Conservation (phyloP, 2,329 filamentous ascomycete species). For the Tolypocladium ovalisporum region DNA sequence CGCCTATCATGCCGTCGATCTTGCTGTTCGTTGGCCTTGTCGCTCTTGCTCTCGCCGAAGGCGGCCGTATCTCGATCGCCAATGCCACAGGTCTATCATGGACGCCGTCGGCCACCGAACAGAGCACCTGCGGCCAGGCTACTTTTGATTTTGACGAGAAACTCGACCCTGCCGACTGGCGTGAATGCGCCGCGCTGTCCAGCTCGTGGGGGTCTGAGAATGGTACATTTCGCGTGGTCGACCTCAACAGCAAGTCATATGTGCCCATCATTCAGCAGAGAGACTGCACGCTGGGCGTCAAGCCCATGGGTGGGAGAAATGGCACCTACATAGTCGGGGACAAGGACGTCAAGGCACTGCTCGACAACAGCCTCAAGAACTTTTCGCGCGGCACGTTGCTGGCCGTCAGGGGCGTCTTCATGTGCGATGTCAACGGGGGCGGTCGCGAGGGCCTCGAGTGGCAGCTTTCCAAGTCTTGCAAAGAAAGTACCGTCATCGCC, state of each 20-base stretch:
- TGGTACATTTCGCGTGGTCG: constrained; percentile 17
- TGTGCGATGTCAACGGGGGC: constrained; percentile 7
- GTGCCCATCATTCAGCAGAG: constrained; percentile 13
- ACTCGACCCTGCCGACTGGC: constrained; percentile 16
- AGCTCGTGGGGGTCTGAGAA: constrained; percentile 17
- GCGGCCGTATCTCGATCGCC: constrained; percentile 1
- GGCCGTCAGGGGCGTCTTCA: constrained; percentile 10
- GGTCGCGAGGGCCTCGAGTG: constrained; percentile 10
- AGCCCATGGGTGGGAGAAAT: constrained; percentile 8
- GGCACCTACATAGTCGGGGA: constrained; percentile 13
- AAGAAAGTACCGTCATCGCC: neutral
- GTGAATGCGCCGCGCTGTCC: constrained; percentile 18
- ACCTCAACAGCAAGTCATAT: constrained; percentile 5
- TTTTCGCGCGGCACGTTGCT: constrained; percentile 10
- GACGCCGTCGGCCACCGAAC: constrained; percentile 11
- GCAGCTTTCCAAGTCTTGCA: constrained; percentile 8
- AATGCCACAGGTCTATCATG: constrained; percentile 13
- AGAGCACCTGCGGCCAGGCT: constrained; percentile 15
- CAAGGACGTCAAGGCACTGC: constrained; percentile 10
- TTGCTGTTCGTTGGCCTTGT: neutral
- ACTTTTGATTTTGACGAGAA: constrained; percentile 11
- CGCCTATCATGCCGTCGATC: neutral
- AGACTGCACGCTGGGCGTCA: constrained; percentile 16
- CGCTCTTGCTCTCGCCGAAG: neutral
- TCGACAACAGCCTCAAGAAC: constrained; percentile 9